Evolutionary conservation across 108 stramenopile species (phyloP).

Genomic region (Cyclotella atomus): DNA sequence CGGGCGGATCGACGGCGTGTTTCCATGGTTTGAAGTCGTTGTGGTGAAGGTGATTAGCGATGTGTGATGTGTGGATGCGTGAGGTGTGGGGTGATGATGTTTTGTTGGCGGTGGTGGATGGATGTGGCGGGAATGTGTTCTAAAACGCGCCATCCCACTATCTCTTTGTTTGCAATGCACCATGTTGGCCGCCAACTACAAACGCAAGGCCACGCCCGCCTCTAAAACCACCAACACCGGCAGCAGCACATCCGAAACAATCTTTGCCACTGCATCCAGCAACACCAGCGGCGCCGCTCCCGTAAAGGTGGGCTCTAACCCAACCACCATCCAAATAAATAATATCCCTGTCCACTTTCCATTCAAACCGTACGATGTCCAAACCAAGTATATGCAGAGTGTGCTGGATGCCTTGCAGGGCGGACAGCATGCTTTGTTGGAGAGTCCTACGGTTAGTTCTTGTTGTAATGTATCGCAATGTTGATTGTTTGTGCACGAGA

Average conservation of each 20-base stretch:
- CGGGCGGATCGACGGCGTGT: background rate
- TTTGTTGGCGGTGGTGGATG: too few species aligned
- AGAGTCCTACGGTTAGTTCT: slow-evolving; percentile 74
- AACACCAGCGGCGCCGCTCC: background rate
- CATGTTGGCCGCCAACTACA: slow-evolving; percentile 8
- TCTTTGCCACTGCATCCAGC: background rate
- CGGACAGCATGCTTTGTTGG: slow-evolving; percentile 81
- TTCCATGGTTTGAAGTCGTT: background rate
- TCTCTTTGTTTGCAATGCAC: too few species aligned
- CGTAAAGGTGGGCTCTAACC: slow-evolving; percentile 24
- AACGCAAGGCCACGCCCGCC: background rate
- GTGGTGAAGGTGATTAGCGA: background rate
- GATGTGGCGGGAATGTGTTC: too few species aligned
- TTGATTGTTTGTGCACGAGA: background rate
- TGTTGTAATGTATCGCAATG: background rate
- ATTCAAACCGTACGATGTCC: slow-evolving; percentile 94
- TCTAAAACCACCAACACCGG: background rate
- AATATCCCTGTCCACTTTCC: slow-evolving; percentile 93
- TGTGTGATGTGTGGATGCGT: background rate
- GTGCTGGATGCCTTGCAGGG: slow-evolving; percentile 86
- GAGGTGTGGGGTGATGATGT: too few species aligned
- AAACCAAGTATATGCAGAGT: slow-evolving; percentile 91
- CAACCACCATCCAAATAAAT: slow-evolving; percentile 66
- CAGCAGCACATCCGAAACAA: background rate
- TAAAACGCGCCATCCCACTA: too few species aligned